phyloP scores from a whole-genome alignment of 1,284 basidiomycete genomes.

The Irpex rosettiformis region DNA sequence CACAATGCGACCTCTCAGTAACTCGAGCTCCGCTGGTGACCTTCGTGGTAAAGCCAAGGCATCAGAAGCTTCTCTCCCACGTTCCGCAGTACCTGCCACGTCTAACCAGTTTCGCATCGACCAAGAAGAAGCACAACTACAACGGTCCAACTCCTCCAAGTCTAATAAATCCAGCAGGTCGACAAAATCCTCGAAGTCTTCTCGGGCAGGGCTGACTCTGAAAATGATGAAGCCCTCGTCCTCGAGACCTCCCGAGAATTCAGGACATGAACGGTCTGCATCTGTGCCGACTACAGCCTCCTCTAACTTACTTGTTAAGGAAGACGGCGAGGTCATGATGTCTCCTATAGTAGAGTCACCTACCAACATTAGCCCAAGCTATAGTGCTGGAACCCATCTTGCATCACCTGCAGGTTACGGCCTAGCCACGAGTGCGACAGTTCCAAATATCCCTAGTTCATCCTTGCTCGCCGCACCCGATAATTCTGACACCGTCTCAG shows the following conservation, averaged over 20 bases:
- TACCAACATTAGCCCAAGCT: slow-evolving; percentile 26
- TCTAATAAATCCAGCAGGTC: slow-evolving; percentile 19
- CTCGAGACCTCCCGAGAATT: slow-evolving; percentile 7
- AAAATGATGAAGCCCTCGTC: slow-evolving; percentile 14
- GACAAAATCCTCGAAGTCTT: slow-evolving; percentile 18
- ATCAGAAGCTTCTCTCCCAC: slow-evolving; percentile 16
- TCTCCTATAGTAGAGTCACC: slow-evolving; percentile 40
- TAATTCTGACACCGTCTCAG: slow-evolving; percentile 40
- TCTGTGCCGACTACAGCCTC: slow-evolving; percentile 24
- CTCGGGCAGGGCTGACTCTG: neutral
- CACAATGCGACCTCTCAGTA: slow-evolving; percentile 29
- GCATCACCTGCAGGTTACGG: slow-evolving; percentile 20
- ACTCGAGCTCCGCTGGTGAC: slow-evolving; percentile 37
- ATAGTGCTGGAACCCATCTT: slow-evolving; percentile 10
- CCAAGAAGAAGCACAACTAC: slow-evolving; percentile 7
- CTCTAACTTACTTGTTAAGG: slow-evolving; percentile 22
- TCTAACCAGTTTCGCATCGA: slow-evolving; percentile 13
- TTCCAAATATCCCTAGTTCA: slow-evolving; percentile 18
- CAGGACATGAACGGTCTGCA: slow-evolving; percentile 21
- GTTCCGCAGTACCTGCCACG: slow-evolving; percentile 20
- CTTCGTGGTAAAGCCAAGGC: slow-evolving; percentile 29
- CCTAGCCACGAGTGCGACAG: slow-evolving; percentile 21
- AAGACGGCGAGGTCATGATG: slow-evolving; percentile 30
- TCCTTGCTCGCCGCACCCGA: slow-evolving; percentile 23
- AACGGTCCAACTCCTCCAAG: slow-evolving; percentile 8